These are phyloP conservation scores for Cercophora scortea DNA, from an alignment of 495 filamentous ascomycete genomes.

Conservation along the genomic window DNA sequence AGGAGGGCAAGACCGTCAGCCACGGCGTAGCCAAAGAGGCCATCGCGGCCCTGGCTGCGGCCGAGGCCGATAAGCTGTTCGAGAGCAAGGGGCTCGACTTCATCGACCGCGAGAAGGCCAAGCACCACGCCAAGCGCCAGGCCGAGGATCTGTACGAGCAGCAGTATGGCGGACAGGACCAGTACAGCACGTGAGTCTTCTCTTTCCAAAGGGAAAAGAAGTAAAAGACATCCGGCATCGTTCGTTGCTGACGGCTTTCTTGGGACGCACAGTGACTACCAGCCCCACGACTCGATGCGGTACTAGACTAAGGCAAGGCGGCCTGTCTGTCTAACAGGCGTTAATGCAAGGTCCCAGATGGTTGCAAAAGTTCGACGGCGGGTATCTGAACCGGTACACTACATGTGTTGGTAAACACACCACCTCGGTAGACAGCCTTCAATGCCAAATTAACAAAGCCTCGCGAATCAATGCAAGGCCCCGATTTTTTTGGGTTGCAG, in stretches of 20 bases:
- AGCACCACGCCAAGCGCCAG: constrained; percentile 58
- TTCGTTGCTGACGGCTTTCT: not conserved
- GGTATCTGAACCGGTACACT: too few species aligned
- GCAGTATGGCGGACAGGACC: constrained; percentile 43
- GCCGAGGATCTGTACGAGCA: constrained; percentile 54
- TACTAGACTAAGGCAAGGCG: not conserved
- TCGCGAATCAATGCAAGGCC: too few species aligned
- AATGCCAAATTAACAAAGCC: too few species aligned
- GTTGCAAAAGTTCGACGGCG: too few species aligned
- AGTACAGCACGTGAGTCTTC: constrained; percentile 45
- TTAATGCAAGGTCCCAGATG: too few species aligned
- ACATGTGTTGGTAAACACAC: too few species aligned
- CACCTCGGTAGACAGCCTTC: too few species aligned
- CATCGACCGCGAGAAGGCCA: constrained; percentile 58
- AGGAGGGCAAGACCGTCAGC: constrained; percentile 60
- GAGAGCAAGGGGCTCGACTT: constrained; percentile 73
- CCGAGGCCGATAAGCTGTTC: constrained; percentile 69
- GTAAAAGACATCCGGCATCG: not conserved
- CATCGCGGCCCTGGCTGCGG: constrained; percentile 60
- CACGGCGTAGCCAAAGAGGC: constrained; percentile 75
- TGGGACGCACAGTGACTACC: not conserved
- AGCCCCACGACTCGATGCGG: constrained; percentile 5
- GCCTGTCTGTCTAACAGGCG: too few species aligned
- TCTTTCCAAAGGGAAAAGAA: not conserved
- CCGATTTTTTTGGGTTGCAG: too few species aligned